Percentiles rank a stretch among this genome's conserved stretches.
These are phyloP conservation scores for Penicillium sclerotigenum DNA, from an alignment of 2,329 filamentous ascomycete genomes.

Conservation along the genomic window DNA sequence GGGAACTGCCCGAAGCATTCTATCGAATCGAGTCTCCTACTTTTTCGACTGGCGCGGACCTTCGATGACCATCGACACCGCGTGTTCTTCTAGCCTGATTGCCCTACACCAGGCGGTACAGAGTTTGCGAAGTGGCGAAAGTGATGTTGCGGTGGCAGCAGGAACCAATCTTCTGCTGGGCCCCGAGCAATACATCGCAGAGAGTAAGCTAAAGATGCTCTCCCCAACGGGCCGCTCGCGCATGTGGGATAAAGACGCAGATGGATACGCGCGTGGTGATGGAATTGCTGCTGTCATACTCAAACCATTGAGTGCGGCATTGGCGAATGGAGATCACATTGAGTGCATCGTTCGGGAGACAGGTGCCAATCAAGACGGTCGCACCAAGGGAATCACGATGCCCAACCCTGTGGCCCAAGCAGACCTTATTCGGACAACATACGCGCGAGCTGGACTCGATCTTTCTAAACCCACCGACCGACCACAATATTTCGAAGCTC, in stretches of 20 bases:
- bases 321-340: conserved; percentile 48
- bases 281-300: conserved; percentile 52
- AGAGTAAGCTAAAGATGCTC: conserved; percentile 43
- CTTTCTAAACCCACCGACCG: conserved; percentile 24
- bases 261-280: conserved; percentile 54
- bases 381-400: conserved; percentile 36
- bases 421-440: conserved; percentile 40
- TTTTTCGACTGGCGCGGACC: conserved; percentile 39
- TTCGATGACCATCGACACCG: conserved; percentile 47
- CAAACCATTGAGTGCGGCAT: conserved; percentile 50
- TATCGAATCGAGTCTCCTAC: conserved; percentile 42
- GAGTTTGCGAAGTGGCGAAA: conserved; percentile 30
- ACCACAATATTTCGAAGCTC: conserved; percentile 46
- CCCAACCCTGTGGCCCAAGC: conserved; percentile 39
- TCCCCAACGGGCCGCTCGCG: conserved; percentile 53
- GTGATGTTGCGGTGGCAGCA: conserved; percentile 22
- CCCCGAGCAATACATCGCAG: conserved; percentile 32
- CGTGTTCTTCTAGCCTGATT: conserved; percentile 45
- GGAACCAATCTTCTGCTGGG: conserved; percentile 29
- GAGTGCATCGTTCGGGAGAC: conserved; percentile 39
- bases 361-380: conserved; percentile 38
- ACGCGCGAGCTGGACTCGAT: conserved; percentile 40
- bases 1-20: conserved; percentile 37
- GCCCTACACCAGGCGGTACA: conserved; percentile 37
- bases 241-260: conserved; percentile 47